Evolutionary conservation across 2,329 filamentous ascomycete species (phyloP).

Genomic region (Stachybotrys chartarum): DNA sequence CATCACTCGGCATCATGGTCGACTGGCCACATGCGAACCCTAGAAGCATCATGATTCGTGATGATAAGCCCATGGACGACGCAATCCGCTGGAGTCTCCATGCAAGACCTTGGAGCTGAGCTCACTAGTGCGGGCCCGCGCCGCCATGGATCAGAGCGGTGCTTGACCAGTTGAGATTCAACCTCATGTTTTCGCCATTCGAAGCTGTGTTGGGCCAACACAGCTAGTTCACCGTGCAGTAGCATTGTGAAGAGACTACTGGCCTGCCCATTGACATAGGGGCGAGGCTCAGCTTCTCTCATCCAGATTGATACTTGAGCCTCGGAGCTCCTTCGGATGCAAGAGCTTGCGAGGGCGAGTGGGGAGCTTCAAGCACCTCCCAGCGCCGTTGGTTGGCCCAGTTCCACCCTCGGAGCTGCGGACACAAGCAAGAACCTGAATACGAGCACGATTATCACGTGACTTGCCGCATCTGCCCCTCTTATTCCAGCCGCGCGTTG

Average conservation of each 20-base stretch:
- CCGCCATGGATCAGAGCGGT: neutral
- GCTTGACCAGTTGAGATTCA: too few species aligned
- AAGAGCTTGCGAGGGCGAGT: neutral
- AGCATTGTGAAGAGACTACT: too few species aligned
- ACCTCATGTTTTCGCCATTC: too few species aligned
- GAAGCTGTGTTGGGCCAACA: too few species aligned
- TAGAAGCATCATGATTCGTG: neutral
- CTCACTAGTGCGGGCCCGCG: neutral
- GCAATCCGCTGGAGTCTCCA: neutral
- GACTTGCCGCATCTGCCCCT: constrained; percentile 13
- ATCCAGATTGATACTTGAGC: neutral
- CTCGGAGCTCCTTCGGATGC: neutral
- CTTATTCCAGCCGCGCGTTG: constrained; percentile 3
- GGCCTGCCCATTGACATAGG: too few species aligned
- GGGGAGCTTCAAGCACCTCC: neutral
- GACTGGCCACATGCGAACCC: neutral
- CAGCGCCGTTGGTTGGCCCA: neutral
- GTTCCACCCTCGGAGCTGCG: neutral
- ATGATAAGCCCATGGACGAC: neutral
- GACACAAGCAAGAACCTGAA: neutral
- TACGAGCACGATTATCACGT: constrained; percentile 15
- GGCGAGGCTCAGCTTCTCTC: too few species aligned
- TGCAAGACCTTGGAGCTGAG: neutral
- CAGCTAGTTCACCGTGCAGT: too few species aligned
- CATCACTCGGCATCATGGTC: neutral